Base-by-base conservation (phyloP, 2,329 filamentous ascomycete genomes). In the Beauveria varroae region DNA sequence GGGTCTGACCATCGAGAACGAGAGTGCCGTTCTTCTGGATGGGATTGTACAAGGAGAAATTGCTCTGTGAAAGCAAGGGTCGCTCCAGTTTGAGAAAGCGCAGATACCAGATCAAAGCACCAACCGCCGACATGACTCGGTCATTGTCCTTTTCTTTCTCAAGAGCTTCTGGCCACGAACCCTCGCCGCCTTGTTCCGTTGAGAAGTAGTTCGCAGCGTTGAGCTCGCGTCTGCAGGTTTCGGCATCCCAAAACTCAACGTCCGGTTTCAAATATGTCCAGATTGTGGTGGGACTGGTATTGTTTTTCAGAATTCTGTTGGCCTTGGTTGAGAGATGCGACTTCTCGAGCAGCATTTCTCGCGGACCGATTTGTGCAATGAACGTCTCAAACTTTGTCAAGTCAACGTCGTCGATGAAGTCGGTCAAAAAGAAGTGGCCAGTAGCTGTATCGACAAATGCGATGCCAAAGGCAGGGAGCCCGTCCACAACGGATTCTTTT, bases 311-410 rank as follows among this genome's bases (percentile, higher is more conserved):
- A 49, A 99, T 96, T 3, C 95, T 89, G 62, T 96, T 75, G 0
- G 91, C 91, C 71, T 95, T 96, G n/a, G 88, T 86, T 0, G 93
- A 97, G 34, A 98, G 79, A 30, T 81, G 87, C 0, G 87, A 89
- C 73, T 96, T 98, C 72, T 99, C 95, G 0, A 99, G 77, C 0
- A 99, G 78, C 50, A 99, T 77, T 74, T 99, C 95, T 55, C 91
- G 88, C 0, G 95, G 95, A 22, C 89, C 85, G 18, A 87, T 96
- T 73, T 99, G 95, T 18, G 95, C 95, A 43, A 99, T 87, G 64
- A 99, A 89, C 0, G 95, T 99, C 77, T 99, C 95, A 67, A 99
- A 98, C 70, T 93, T 96, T 62, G 95, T 99, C 75, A 97, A 83
- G 68, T 98, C 93, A 4, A 87, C 84, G 72, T 99, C 95, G 68